phyloP scores from a whole-genome alignment of 139 green algal species.

The Monoraphidium neglectum region DNA sequence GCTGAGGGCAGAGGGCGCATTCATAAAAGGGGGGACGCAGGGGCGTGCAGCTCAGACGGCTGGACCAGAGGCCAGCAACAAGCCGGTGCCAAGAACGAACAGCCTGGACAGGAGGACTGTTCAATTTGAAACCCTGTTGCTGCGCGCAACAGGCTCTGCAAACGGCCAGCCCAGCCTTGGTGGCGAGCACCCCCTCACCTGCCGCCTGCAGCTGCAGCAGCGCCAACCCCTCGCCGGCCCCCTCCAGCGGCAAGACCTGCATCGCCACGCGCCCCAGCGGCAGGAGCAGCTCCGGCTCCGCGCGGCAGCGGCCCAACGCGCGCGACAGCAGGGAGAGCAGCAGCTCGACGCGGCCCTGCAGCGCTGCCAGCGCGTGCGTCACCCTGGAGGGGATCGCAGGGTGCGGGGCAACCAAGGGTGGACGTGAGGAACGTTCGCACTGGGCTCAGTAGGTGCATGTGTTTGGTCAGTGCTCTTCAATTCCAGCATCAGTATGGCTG shows the following conservation, averaged over 20 bases:
- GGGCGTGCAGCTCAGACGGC: neutral
- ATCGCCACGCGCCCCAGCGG: slow-evolving; percentile 59
- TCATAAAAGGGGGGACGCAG: neutral
- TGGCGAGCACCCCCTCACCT: slow-evolving; percentile 27
- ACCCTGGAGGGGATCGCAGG: neutral
- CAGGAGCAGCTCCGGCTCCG: slow-evolving; percentile 46
- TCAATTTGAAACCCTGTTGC: neutral
- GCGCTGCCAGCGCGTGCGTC: neutral
- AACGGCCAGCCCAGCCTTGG: too few relatives aligned
- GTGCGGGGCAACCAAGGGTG: too few relatives aligned
- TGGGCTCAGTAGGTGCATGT: neutral
- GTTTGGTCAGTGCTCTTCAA: neutral
- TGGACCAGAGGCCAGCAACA: neutral
- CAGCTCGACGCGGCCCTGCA: slow-evolving; percentile 15
- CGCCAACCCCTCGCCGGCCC: slow-evolving; percentile 18
- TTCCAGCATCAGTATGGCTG: neutral
- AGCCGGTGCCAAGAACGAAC: neutral
- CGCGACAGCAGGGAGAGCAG: slow-evolving; percentile 16
- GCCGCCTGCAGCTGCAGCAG: slow-evolving; percentile 63
- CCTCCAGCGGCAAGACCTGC: slow-evolving; percentile 54
- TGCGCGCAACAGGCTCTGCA: neutral
- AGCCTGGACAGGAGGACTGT: neutral
- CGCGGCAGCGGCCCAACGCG: slow-evolving; percentile 22
- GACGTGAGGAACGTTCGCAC: too few relatives aligned
- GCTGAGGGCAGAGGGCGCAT: neutral